These are phyloP conservation scores for Pugionium cornutum DNA, from an alignment of 345 rosid species.

Conservation along the genomic window DNA sequence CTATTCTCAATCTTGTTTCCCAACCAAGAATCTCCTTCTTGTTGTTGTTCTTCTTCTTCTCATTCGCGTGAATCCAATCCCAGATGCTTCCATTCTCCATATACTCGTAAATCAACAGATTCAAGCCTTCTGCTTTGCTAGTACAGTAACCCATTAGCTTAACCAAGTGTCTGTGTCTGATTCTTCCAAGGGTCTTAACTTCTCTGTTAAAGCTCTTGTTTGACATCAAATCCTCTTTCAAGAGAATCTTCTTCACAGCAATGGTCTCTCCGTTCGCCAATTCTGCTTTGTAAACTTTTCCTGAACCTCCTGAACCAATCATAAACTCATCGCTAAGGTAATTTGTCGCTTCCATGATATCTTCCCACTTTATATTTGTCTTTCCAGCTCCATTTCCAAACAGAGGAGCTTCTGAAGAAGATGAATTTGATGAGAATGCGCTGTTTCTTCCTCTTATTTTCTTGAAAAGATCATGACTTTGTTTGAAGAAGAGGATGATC, in stretches of 20 bases:
- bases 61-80: constrained; percentile 79
- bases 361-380: constrained; percentile 77
- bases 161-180: constrained; percentile 83
- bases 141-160: constrained; percentile 86
- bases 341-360: constrained; percentile 78
- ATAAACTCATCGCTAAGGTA: constrained; percentile 74
- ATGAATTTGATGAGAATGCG: constrained; percentile 50
- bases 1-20: constrained; percentile 81
- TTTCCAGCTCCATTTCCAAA: constrained; percentile 58
- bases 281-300: constrained; percentile 78
- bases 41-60: constrained; percentile 42
- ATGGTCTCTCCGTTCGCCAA: constrained; percentile 63
- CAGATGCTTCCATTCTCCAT: constrained; percentile 95
- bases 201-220: constrained; percentile 89
- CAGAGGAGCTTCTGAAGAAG: constrained; percentile 71
- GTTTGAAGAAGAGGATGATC: constrained; percentile 51
- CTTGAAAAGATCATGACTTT: constrained; percentile 48
- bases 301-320: constrained; percentile 94
- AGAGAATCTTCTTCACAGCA: constrained; percentile 76
- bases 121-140: constrained; percentile 61
- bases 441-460: constrained; percentile 48
- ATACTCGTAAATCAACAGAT: constrained; percentile 82
- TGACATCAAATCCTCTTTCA: constrained; percentile 71
- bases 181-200: constrained; percentile 74
- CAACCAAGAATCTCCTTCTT: constrained; percentile 62